phyloP scores from a whole-genome alignment of 768 basidiomycete genomes.

The Hericium coralloides region DNA sequence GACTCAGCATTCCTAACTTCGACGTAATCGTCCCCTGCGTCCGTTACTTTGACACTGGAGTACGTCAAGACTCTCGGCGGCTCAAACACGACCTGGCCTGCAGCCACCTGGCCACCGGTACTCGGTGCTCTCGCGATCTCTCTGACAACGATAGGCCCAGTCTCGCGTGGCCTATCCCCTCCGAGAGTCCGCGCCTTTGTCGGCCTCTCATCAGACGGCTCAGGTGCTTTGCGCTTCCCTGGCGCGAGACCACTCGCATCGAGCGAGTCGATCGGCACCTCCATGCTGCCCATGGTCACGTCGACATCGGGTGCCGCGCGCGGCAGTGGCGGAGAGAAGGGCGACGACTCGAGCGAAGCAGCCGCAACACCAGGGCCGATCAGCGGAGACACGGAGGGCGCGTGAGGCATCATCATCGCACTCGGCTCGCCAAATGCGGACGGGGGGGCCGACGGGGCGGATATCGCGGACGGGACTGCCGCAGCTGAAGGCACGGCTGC shows the following conservation, averaged over 20 bases:
- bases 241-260: constrained; percentile 22
- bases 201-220: constrained; percentile 24
- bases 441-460: neutral
- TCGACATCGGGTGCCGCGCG: constrained; percentile 36
- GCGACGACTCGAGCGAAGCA: constrained; percentile 8
- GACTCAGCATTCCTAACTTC: constrained; percentile 75
- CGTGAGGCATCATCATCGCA: neutral
- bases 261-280: constrained; percentile 37
- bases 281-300: constrained; percentile 39
- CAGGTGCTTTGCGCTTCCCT: constrained; percentile 45
- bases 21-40: constrained; percentile 63
- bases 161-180: constrained; percentile 49
- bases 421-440: neutral
- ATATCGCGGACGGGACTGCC: neutral
- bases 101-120: neutral
- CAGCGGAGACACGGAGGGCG: constrained; percentile 5
- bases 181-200: constrained; percentile 52
- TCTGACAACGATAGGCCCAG: constrained; percentile 32
- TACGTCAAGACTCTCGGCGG: constrained; percentile 40
- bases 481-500: constrained; percentile 25
- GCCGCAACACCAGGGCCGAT: constrained; percentile 7
- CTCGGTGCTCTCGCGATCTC: constrained; percentile 33
- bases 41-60: constrained; percentile 39
- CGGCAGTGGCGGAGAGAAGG: constrained; percentile 1
- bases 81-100: constrained; percentile 12